Percentiles rank a stretch among this genome's conserved stretches.
Evolutionary conservation across 2,329 filamentous ascomycete genomes (phyloP).

Genomic region (Trichoderma harzianum): DNA sequence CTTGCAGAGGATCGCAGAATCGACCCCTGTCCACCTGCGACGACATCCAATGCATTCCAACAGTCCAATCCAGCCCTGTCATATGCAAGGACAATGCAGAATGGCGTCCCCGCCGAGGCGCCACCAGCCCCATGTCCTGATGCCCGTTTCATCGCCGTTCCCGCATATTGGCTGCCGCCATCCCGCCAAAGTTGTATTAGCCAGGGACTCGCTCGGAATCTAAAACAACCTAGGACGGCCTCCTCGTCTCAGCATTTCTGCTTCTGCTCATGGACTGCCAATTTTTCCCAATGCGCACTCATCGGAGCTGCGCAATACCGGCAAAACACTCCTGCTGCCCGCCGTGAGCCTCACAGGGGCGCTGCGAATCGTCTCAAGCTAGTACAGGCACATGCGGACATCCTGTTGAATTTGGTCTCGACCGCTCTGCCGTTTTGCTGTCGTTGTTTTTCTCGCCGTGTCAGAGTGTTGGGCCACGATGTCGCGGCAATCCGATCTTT

Average conservation of each 20-base stretch:
- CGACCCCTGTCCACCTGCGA: not conserved
- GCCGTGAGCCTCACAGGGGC: not conserved
- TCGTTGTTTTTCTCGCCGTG: not conserved
- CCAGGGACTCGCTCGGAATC: conserved; percentile 17
- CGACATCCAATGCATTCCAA: not conserved
- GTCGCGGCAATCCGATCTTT: conserved; percentile 2
- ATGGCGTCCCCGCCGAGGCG: not conserved
- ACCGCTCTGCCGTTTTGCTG: not conserved
- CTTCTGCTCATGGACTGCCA: not conserved
- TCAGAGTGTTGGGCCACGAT: not conserved
- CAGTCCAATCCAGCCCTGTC: not conserved
- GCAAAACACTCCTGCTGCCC: not conserved
- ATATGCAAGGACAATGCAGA: not conserved
- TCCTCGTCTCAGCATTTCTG: conserved; percentile 16
- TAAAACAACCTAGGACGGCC: conserved; percentile 15
- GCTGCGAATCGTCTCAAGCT: not conserved
- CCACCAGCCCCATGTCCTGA: not conserved
- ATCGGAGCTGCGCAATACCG: not conserved
- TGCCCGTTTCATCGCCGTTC: conserved; percentile 11
- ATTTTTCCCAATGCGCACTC: conserved; percentile 1
- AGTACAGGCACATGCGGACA: not conserved
- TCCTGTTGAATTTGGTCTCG: not conserved
- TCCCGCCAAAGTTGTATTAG: conserved; percentile 13
- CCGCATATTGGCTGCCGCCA: conserved; percentile 5
- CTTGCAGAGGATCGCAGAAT: not conserved